Evolutionary conservation across 257 asterid species (phyloP), one percentile per base, ranked within the genome.

Genomic region (Ophiorrhiza pumila): DNA sequence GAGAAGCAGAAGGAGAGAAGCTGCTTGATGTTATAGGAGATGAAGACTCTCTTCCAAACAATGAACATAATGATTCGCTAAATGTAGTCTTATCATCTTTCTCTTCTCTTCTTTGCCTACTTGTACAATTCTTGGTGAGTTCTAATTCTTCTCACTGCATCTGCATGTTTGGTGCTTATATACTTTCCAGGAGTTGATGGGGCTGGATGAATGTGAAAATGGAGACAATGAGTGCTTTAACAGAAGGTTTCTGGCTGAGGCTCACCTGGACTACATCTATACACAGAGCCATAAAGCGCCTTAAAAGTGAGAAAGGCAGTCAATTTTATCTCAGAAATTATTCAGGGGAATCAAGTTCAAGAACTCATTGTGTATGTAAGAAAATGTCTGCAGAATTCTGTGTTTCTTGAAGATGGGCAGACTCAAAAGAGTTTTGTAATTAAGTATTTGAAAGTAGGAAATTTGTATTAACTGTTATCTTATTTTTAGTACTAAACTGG

Each of bases 251-350:
- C 20, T 84, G 50, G 86, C 84, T 39, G 97, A 89, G 71, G 89
- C 86, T 76, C 96, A 91, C 55, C 69, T 91, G 77, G 97, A 91
- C 71, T 91, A 91, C 80, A 91, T 91, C 68, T 91, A 91, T 82
- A 91, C 97, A 74, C 96, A 91, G 79, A 68, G 77, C 47, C 89
- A 78, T 35, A 75, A 87, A 23, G 41, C 2, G 39, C 93, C 85
- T 35, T 87, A 80, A 79, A 79, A 27, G 2, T 2, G 6, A 42
- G 0, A 59, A 17, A n/a, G n/a, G n/a, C n/a, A n/a, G n/a, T n/a
- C n/a, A n/a, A n/a, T n/a, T n/a, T n/a, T n/a, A n/a, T n/a, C n/a
- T n/a, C n/a, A n/a, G 47, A 61, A 18, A 18, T 20, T 60, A 61
- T 29, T 34, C 0, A 39, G 34, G 29, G 13, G 15, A 25, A 8